These are phyloP conservation scores for Phialocephala subalpina DNA, from an alignment of 2,329 filamentous ascomycete genomes.

Conservation along the genomic window DNA sequence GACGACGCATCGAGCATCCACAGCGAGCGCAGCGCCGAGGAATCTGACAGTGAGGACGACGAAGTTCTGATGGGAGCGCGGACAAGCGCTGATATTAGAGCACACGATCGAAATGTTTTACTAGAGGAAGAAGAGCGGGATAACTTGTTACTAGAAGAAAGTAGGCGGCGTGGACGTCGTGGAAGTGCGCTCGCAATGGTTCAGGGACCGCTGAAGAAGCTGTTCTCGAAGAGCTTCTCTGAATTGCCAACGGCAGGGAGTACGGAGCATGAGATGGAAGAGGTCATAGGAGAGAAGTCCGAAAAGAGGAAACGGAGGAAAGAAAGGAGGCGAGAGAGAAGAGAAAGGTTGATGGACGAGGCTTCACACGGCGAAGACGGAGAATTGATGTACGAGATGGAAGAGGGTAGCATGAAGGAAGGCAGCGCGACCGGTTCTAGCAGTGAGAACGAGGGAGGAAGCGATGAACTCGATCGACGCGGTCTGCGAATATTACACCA, in stretches of 20 bases:
- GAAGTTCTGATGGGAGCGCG: constrained; percentile 70
- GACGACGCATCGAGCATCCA: constrained; percentile 71
- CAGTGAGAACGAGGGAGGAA: constrained; percentile 66
- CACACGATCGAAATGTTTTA: constrained; percentile 74
- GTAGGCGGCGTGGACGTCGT: constrained; percentile 52
- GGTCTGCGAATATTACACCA: constrained; percentile 55
- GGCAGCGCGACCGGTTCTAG: constrained; percentile 70
- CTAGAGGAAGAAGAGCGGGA: constrained; percentile 80
- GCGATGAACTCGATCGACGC: constrained; percentile 64
- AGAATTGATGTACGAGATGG: constrained; percentile 88
- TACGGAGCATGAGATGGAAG: constrained; percentile 14
- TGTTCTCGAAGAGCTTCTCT: constrained; percentile 41
- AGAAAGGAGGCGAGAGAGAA: constrained; percentile 56
- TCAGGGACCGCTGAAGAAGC: constrained; percentile 50
- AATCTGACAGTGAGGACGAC: constrained; percentile 80
- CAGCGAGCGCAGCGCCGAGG: constrained; percentile 71
- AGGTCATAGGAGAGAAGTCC: constrained; percentile 10
- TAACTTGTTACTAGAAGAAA: constrained; percentile 64
- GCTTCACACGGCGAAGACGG: constrained; percentile 73
- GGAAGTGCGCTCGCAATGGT: constrained; percentile 36
- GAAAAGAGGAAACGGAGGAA: constrained; percentile 59
- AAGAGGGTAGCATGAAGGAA: constrained; percentile 77
- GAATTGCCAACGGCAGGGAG: constrained; percentile 36
- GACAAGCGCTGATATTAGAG: constrained; percentile 73
- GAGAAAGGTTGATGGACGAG: constrained; percentile 58